phyloP scores from a whole-genome alignment of 805 yeast species.

The Sugiyamaella qingdaonensis region DNA sequence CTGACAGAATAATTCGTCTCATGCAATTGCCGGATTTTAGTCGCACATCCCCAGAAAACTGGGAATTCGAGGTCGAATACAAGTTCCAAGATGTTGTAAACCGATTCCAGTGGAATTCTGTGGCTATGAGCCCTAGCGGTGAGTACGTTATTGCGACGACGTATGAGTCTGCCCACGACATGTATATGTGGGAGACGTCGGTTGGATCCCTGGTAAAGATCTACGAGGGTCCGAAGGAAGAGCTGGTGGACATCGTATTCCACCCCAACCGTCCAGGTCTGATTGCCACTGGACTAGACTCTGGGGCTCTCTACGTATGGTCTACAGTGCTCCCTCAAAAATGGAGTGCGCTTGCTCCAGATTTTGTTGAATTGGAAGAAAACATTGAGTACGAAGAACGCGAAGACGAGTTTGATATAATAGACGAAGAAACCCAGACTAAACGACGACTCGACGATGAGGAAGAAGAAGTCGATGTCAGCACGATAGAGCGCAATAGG shows the following conservation, averaged over 20 bases:
- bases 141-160: slow-evolving; percentile 90
- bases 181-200: slow-evolving; percentile 88
- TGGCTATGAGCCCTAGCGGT: slow-evolving; percentile 64
- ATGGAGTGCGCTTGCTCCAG: slow-evolving; percentile 97
- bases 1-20: slow-evolving; percentile 33
- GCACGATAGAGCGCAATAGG: slow-evolving; percentile 57
- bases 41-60: slow-evolving; percentile 34
- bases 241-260: slow-evolving; percentile 83
- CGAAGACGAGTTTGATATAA: slow-evolving; percentile 88
- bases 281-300: slow-evolving; percentile 78
- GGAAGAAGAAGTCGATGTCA: slow-evolving; percentile 64
- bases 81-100: slow-evolving; percentile 89
- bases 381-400: slow-evolving; percentile 81
- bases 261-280: slow-evolving; percentile 68
- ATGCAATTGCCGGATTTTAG: slow-evolving; percentile 27
- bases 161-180: slow-evolving; percentile 80
- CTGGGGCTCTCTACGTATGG: slow-evolving; percentile 82
- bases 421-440: slow-evolving; percentile 58
- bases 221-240: slow-evolving; percentile 87
- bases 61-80: slow-evolving; percentile 66
- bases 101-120: slow-evolving; percentile 81
- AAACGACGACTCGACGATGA: slow-evolving; percentile 60
- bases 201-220: slow-evolving; percentile 87
- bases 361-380: slow-evolving; percentile 90
- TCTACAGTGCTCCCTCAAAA: slow-evolving; percentile 76